Evolutionary conservation across 1,284 basidiomycete species (phyloP), one percentile per base, ranked within the genome.

Genomic region (Thelephora terrestris): DNA sequence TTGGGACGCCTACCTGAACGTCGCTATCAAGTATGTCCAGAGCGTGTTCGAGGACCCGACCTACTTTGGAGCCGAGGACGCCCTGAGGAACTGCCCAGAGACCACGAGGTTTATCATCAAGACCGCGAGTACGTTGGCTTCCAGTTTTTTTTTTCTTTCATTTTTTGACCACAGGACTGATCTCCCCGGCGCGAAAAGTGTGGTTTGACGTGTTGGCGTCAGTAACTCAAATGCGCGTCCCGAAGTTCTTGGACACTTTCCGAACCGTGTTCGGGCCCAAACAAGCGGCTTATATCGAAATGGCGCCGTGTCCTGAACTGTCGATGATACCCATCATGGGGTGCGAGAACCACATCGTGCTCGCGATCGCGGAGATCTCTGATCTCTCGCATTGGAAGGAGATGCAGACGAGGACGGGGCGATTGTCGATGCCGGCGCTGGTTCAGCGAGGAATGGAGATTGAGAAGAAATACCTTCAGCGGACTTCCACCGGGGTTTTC

Each of bases 181-280:
- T 23, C 39, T 25, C 12, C 16, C 6, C 25, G n/a, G 4, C 10
- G 20, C 21, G 12, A 23, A 42, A 12, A 42, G 39, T 91, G 52
- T 90, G 87, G 87, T 88, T 87, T 58, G 87, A 91, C 62, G 85
- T 90, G 36, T 71, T 90, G 38, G 84, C 84, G 5, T 78, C 81
- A 1, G 75, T 86, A 38, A 86, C 85, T 6, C 78, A 76, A 21
- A 69, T 75, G 53, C 58, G 71, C 52, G 58, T 67, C 2, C 85
- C 86, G 7, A 64, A 68, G 36, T 79, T 89, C 60, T 61, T 84
- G 23, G 45, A 61, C 1, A 68, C 73, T 29, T 82, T 87, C 57
- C 69, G 74, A 29, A 61, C 64, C 12, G 66, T 90, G 39, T 86
- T 81, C 60, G 61, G 61, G 16, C 72, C 74, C 14, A 51, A 56